Evolutionary conservation across 2,329 filamentous ascomycete species (phyloP).

Genomic region (Fusarium chuoi): DNA sequence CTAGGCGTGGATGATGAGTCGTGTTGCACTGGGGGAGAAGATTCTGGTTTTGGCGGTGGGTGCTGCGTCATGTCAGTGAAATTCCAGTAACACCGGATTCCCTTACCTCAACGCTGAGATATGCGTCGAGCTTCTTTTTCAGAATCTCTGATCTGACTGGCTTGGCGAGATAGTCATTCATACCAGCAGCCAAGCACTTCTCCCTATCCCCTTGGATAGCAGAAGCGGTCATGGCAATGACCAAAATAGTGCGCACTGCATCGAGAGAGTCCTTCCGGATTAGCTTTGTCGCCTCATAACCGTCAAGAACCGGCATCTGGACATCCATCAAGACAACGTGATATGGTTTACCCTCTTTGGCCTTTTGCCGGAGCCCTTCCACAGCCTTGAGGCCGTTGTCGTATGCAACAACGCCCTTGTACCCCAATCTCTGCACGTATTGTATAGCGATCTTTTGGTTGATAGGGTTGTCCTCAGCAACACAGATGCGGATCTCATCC

Average conservation of each 20-base stretch:
- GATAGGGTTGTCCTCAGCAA: slow-evolving; percentile 94
- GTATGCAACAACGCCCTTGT: slow-evolving; percentile 84
- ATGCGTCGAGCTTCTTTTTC: slow-evolving; percentile 79
- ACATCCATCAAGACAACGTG: slow-evolving; percentile 96
- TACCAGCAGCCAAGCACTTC: slow-evolving; percentile 93
- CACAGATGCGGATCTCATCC: slow-evolving; percentile 85
- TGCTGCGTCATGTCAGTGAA: slow-evolving; percentile 29
- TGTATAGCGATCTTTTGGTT: slow-evolving; percentile 95
- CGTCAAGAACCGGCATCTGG: slow-evolving; percentile 93
- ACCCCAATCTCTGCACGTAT: slow-evolving; percentile 87
- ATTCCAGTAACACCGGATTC: background rate
- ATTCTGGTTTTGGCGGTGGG: slow-evolving; percentile 17
- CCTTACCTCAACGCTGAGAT: slow-evolving; percentile 56
- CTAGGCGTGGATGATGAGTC: slow-evolving; percentile 2
- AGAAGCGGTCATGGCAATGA: slow-evolving; percentile 97
- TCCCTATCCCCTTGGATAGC: slow-evolving; percentile 95
- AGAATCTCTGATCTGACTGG: slow-evolving; percentile 90
- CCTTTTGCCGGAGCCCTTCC: slow-evolving; percentile 81
- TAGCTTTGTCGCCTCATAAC: slow-evolving; percentile 88
- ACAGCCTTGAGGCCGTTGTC: slow-evolving; percentile 90
- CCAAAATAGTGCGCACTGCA: slow-evolving; percentile 82
- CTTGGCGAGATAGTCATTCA: slow-evolving; percentile 98
- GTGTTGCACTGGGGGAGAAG: slow-evolving; percentile 3
- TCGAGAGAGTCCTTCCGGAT: slow-evolving; percentile 81
- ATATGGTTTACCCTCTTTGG: slow-evolving; percentile 78